phyloP scores from a whole-genome alignment of 1,284 basidiomycete genomes.

The Sanghuangporus sanghuang region DNA sequence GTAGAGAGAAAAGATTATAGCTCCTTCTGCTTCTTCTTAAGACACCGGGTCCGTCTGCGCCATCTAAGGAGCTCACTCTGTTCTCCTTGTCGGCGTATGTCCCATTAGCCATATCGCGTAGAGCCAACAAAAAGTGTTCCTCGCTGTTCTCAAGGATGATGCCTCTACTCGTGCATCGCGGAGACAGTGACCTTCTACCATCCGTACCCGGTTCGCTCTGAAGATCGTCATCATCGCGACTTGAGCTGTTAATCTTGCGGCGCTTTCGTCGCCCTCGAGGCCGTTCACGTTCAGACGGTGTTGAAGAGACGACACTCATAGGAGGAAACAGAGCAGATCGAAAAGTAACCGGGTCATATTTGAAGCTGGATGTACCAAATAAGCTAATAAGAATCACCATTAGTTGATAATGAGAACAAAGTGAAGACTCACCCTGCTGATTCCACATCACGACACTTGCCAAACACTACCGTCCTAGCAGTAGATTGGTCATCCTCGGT shows the following conservation, averaged over 20 bases:
- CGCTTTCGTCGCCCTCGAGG: constrained; percentile 7
- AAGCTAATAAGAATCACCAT: constrained; percentile 4
- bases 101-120: background rate
- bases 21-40: background rate
- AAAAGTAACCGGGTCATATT: constrained; percentile 48
- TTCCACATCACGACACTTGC: constrained; percentile 18
- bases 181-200: background rate
- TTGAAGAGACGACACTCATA: background rate
- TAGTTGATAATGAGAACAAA: background rate
- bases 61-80: background rate
- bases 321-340: constrained; percentile 41
- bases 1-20: constrained; percentile 3
- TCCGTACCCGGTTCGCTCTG: background rate
- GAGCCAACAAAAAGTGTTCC: constrained; percentile 3
- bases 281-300: background rate
- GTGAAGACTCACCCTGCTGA: constrained; percentile 23
- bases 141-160: constrained; percentile 13
- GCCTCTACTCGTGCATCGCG: background rate
- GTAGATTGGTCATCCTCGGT: constrained; percentile 33
- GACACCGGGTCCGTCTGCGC: background rate
- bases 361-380: constrained; percentile 39
- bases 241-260: background rate
- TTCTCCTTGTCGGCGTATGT: constrained; percentile 14
- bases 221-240: background rate
- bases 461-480: constrained; percentile 29